phyloP scores from a whole-genome alignment of 176 grass and related monocot genomes.

The Carex littledalei region DNA sequence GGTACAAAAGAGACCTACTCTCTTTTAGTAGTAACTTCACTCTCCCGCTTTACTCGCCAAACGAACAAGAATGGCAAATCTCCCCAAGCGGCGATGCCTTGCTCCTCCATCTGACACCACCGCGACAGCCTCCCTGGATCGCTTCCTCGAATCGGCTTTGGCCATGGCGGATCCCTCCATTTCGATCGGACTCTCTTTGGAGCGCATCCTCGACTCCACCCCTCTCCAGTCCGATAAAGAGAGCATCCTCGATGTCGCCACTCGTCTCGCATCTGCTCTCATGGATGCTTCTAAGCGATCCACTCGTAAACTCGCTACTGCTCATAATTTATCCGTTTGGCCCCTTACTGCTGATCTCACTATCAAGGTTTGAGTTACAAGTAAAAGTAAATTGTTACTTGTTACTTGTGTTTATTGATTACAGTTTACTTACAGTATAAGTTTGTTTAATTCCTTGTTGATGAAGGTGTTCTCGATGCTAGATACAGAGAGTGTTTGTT shows the following conservation, averaged over 20 bases:
- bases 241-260: slow-evolving; percentile 15
- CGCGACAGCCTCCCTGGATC: neutral
- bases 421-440: neutral
- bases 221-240: slow-evolving; percentile 26
- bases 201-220: slow-evolving; percentile 26
- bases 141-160: slow-evolving; percentile 7
- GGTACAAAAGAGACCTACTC: too few relatives aligned
- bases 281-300: slow-evolving; percentile 30
- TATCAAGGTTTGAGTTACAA: slow-evolving; percentile 12
- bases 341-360: slow-evolving; percentile 36
- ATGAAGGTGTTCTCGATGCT: slow-evolving; percentile 38
- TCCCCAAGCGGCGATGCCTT: slow-evolving; percentile 4
- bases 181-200: slow-evolving; percentile 29
- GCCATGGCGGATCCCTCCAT: slow-evolving; percentile 22
- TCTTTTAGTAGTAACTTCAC: too few relatives aligned
- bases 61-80: neutral
- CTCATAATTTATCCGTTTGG: slow-evolving; percentile 31
- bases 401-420: neutral
- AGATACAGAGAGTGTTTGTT: slow-evolving; percentile 32
- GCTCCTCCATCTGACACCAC: neutral
- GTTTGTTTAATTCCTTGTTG: neutral
- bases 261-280: slow-evolving; percentile 24
- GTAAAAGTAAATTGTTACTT: too few relatives aligned
- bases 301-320: slow-evolving; percentile 15
- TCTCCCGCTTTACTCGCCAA: neutral